Conservation (phyloP, 331 rosid species). For the Malus hybrid region DNA sequence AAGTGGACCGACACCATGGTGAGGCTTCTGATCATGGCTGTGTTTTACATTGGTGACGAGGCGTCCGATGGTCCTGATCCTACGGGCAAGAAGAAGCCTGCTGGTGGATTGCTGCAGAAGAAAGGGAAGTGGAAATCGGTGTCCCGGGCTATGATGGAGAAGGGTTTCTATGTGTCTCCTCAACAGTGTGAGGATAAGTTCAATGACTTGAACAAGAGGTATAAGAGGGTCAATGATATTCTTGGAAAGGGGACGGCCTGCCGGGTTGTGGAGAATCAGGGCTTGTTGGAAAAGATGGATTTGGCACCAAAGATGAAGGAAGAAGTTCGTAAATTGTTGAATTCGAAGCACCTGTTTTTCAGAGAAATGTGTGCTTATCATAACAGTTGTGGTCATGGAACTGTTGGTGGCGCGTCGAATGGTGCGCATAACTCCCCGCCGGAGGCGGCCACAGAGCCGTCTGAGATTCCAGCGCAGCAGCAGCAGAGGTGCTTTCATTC, state of each 20-base stretch:
- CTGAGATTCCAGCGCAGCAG: conserved; percentile 20
- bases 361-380: conserved; percentile 98
- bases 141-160: conserved; percentile 86
- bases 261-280: conserved; percentile 74
- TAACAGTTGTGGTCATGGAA: conserved; percentile 68
- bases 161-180: conserved; percentile 80
- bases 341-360: conserved; percentile 88
- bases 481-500: conserved; percentile 53
- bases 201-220: conserved; percentile 90
- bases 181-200: conserved; percentile 97
- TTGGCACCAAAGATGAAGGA: conserved; percentile 61
- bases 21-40: conserved; percentile 76
- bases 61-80: conserved; percentile 44
- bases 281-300: conserved; percentile 71
- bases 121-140: conserved; percentile 97
- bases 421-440: conserved; percentile 36
- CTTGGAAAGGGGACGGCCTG: conserved; percentile 98
- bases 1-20: conserved; percentile 98
- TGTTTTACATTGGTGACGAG: conserved; percentile 84
- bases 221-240: conserved; percentile 83
- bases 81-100: conserved; percentile 45
- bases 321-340: conserved; percentile 68
- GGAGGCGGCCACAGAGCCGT: conserved; percentile 36
- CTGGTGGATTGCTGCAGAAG: conserved; percentile 63
- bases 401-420: conserved; percentile 1